phyloP scores from a whole-genome alignment of 345 rosid genomes.

The Lepidium didymum region DNA sequence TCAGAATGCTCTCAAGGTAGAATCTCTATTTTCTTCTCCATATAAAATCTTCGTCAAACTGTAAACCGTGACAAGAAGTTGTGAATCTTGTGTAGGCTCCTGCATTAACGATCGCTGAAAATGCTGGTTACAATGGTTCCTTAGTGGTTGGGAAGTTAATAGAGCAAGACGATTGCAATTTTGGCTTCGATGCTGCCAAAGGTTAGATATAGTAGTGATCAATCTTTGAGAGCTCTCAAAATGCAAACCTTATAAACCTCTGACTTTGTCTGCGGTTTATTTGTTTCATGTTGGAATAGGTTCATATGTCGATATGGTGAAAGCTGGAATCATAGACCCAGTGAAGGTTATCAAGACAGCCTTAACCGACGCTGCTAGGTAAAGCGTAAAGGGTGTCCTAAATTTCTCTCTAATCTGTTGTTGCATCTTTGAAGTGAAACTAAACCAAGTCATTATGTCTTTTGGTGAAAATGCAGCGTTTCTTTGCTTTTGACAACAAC shows the following conservation, averaged over 20 bases:
- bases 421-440: neutral
- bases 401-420: neutral
- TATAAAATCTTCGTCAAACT: neutral
- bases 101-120: constrained; percentile 56
- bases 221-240: neutral
- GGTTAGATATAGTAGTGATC: constrained; percentile 33
- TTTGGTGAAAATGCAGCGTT: constrained; percentile 45
- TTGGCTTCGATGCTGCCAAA: constrained; percentile 91
- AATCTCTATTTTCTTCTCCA: neutral
- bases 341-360: constrained; percentile 88
- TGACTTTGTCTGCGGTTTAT: neutral
- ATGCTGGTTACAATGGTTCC: constrained; percentile 81
- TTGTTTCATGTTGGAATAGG: constrained; percentile 37
- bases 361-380: constrained; percentile 84
- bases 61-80: constrained; percentile 6
- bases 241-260: neutral
- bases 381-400: neutral
- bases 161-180: constrained; percentile 60
- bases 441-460: neutral
- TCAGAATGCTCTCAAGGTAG: constrained; percentile 78
- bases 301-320: constrained; percentile 70
- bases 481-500: constrained; percentile 81
- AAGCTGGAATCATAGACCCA: constrained; percentile 84
- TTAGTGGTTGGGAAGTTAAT: constrained; percentile 60
- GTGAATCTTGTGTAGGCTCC: constrained; percentile 52